Base-by-base conservation (phyloP, 106 monocot genomes). In the Allium cepa region DNA sequence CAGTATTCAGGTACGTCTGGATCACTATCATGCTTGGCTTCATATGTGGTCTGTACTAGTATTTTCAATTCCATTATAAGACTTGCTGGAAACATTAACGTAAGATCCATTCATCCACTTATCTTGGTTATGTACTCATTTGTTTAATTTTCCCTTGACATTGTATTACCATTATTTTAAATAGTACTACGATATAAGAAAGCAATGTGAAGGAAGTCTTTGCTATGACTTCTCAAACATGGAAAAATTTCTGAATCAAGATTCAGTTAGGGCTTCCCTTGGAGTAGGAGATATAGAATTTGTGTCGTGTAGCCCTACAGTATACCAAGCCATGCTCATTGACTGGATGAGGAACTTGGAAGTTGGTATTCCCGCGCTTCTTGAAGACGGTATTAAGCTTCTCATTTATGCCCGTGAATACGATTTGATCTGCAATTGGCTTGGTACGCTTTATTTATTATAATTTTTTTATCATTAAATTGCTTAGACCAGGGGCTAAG, bases 321-420 rank as follows among this genome's bases (percentile, higher is more conserved):
- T 97, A 45, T 85, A 92, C 50, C 67, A 88, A 63, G 96, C 92
- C 10, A 82, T 97, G 92, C 76, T 97, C 17, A 84, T 66, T 9
- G 96, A 99, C 67, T 99, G 97, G 97, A 99, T 99, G 97, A 82
- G 89, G 71, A 90, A 97, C 53, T 63, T 97, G 70, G 97, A 97
- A 85, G 89, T 87, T 2, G 92, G 92, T 22, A 92, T 97, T 71
- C 97, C 97, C 56, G 69, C 82, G 9, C 88, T 97, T 59, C 84
- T 97, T 61, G 97, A 97, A 66, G 88, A 92, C 76, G 92, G 85
- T 47, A 79, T 97, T 68, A 79, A 89, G 55, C 63, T 87, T 62
- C 89, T 97, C 7, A 58, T 92, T 2, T 97, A 92, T 78, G 97
- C 97, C 60, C 92, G 97, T 26, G 97, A 97, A 73, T 97, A 89